Percentiles rank a stretch among this genome's conserved stretches.
These are phyloP conservation scores for Chlorella sp. DNA, from an alignment of 139 green algal genomes.

Conservation along the genomic window DNA sequence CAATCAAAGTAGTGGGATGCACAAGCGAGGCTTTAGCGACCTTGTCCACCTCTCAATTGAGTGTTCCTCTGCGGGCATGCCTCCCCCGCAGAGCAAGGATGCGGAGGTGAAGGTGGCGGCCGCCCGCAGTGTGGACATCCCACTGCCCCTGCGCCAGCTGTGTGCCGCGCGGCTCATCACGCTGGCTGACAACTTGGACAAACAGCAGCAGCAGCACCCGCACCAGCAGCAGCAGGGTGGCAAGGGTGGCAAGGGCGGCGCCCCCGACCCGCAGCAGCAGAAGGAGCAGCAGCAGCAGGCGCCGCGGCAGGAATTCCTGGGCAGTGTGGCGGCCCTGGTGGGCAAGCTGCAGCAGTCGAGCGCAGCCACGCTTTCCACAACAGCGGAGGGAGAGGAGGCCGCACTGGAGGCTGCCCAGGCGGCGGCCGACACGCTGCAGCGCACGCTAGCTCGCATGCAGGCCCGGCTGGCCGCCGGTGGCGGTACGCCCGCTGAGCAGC, in stretches of 20 bases:
- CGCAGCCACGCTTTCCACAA: not conserved
- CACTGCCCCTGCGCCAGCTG: slow-evolving; percentile 44
- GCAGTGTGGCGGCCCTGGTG: slow-evolving; percentile 31
- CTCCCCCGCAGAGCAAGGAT: slow-evolving; percentile 26
- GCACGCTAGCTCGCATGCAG: not conserved
- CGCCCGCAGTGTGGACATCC: slow-evolving; percentile 10
- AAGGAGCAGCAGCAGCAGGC: not conserved
- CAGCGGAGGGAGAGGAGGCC: not conserved
- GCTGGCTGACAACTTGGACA: slow-evolving; percentile 39
- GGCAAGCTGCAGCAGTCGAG: not conserved
- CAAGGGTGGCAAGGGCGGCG: slow-evolving; percentile 1
- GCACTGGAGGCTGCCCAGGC: slow-evolving; percentile 16
- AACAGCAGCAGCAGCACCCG: slow-evolving; percentile 4
- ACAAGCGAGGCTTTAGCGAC: too few species aligned
- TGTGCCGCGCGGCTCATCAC: slow-evolving; percentile 62
- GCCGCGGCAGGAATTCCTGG: slow-evolving; percentile 25
- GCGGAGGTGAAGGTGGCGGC: slow-evolving; percentile 22
- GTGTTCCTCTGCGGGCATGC: too few species aligned
- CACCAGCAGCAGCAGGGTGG: not conserved
- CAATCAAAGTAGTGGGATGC: too few species aligned
- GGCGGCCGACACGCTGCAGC: slow-evolving; percentile 5
- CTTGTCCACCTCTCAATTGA: too few species aligned
- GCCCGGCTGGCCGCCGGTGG: slow-evolving; percentile 1
- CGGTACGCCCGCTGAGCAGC: slow-evolving; percentile 19
- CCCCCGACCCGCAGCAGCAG: not conserved